Evolutionary conservation across 2,329 filamentous ascomycete genomes (phyloP).

Genomic region (Sarocladium brachiariae): DNA sequence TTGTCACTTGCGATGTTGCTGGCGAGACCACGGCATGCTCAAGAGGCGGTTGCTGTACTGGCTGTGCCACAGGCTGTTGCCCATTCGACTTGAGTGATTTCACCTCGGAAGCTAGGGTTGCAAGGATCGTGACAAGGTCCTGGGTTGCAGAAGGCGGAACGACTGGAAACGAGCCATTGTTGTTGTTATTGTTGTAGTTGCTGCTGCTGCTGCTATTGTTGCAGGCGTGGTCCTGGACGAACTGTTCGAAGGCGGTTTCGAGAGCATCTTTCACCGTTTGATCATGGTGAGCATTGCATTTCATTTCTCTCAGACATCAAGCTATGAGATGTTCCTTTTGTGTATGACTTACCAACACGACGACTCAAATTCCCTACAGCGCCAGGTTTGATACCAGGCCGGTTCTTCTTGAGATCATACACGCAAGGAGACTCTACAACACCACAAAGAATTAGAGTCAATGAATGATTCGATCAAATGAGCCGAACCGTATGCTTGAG

Average conservation of each 20-base stretch:
- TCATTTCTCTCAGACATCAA: no score
- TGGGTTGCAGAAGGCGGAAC: conserved; percentile 1
- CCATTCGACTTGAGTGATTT: conserved; percentile 14
- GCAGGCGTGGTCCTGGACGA: not conserved
- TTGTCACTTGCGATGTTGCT: not conserved
- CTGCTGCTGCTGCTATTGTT: not conserved
- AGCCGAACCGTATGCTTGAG: no score
- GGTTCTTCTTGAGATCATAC: conserved; percentile 19
- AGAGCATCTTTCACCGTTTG: not conserved
- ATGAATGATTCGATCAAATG: no score
- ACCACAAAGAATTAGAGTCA: not conserved
- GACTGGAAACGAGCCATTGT: not conserved
- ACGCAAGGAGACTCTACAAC: conserved; percentile 17
- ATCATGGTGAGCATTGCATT: no score
- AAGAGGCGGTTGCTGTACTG: conserved; percentile 3
- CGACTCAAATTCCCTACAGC: conserved; percentile 17
- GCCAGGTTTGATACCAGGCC: conserved; percentile 18
- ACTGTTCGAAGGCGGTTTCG: conserved; percentile 3
- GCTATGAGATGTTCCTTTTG: no score
- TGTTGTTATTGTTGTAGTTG: not conserved
- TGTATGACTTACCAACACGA: conserved; percentile 14
- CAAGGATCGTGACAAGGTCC: conserved; percentile 15
- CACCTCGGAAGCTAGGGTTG: conserved; percentile 16
- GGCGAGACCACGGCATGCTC: not conserved
- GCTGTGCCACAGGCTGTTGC: not conserved